Evolutionary conservation across 1,284 basidiomycete species (phyloP).

Genomic region (Ceratobasidium papillatum): DNA sequence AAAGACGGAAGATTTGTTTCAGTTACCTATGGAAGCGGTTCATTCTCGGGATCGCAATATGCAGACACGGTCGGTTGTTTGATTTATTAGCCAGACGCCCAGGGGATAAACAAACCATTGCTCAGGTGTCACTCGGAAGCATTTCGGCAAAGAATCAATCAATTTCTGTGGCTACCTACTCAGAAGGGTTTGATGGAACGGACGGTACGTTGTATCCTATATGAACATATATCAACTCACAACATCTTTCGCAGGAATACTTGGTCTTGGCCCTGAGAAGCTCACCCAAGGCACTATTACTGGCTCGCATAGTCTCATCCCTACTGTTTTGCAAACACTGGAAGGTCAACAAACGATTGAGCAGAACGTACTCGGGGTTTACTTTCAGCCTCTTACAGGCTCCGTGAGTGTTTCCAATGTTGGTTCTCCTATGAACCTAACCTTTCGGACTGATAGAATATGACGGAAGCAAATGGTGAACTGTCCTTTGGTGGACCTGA

Average conservation of each 20-base stretch:
- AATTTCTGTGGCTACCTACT: conserved; percentile 28
- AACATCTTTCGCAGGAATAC: conserved; percentile 30
- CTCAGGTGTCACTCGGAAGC: not conserved
- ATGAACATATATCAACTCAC: not conserved
- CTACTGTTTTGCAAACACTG: conserved; percentile 39
- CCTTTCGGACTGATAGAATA: not conserved
- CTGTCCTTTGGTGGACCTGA: conserved; percentile 43
- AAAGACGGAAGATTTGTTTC: conserved; percentile 10
- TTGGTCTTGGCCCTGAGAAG: conserved; percentile 39
- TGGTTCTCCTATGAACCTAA: not conserved
- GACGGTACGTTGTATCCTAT: not conserved
- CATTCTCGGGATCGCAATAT: conserved; percentile 36
- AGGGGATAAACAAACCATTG: not conserved
- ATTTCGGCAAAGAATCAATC: conserved; percentile 21
- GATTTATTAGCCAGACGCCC: not conserved
- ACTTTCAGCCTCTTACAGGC: conserved; percentile 38
- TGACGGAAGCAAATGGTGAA: conserved; percentile 40
- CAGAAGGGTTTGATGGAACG: conserved; percentile 24
- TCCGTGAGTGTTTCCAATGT: not conserved
- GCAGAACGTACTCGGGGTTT: conserved; percentile 42
- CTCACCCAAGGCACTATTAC: conserved; percentile 39
- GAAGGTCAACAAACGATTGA: conserved; percentile 4
- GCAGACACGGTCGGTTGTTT: conserved; percentile 28
- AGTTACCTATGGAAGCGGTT: conserved; percentile 41
- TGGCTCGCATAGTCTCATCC: conserved; percentile 30